These are phyloP conservation scores for Ascosphaera acerosa DNA, from an alignment of 2,329 filamentous ascomycete species.

Conservation along the genomic window DNA sequence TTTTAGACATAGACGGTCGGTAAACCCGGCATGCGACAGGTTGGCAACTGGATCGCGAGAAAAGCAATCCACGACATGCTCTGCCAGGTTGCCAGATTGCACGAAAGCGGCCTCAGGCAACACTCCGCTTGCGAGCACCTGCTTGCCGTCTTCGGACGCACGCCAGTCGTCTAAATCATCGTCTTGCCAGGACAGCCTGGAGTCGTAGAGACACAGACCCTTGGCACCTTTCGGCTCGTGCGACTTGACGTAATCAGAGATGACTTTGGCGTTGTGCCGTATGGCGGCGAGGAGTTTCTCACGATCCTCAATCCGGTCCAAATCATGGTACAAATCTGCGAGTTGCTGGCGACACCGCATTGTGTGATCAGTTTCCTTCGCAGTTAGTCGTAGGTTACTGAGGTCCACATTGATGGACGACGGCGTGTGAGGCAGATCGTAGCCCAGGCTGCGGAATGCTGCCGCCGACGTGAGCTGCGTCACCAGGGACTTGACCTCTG, in stretches of 20 bases:
- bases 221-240: conserved; percentile 20
- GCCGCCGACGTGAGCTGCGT: conserved; percentile 14
- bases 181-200: conserved; percentile 22
- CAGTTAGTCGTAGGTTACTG: too few species aligned
- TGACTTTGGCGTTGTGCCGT: conserved; percentile 16
- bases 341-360: conserved; percentile 5
- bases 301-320: conserved; percentile 18
- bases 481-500: conserved; percentile 19
- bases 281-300: conserved; percentile 19
- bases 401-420: too few species aligned
- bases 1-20: conserved; percentile 21
- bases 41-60: conserved; percentile 12
- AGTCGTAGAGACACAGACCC: conserved; percentile 24
- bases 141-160: conserved; percentile 14
- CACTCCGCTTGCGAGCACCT: conserved; percentile 16
- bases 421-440: too few species aligned
- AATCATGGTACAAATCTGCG: conserved; percentile 8
- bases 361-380: too few species aligned
- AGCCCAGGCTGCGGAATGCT: conserved; percentile 19
- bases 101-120: conserved; percentile 12
- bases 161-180: conserved; percentile 25
- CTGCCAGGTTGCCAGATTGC: conserved; percentile 7
- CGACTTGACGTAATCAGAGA: conserved; percentile 21
- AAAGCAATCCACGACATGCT: conserved; percentile 13
- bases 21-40: conserved; percentile 10